Conservation (phyloP, 2,329 filamentous ascomycete species). For the Aspergillus pseudotamarii region DNA sequence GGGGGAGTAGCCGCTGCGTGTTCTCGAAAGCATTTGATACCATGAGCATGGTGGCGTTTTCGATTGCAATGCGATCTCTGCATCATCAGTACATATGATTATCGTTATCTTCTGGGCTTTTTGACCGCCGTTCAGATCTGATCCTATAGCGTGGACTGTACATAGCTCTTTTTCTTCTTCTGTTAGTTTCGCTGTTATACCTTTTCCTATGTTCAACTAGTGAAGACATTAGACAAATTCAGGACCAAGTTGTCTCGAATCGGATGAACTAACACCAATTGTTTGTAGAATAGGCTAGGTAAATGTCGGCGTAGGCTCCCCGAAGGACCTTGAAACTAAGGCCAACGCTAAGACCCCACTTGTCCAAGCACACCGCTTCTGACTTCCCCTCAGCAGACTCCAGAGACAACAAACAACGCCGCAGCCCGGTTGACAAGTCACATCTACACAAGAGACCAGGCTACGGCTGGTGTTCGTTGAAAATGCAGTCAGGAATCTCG, state of each 20-base stretch:
- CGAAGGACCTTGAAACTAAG: neutral
- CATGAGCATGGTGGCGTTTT: slow-evolving; percentile 33
- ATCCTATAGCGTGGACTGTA: slow-evolving; percentile 21
- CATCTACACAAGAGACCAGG: slow-evolving; percentile 9
- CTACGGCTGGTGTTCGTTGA: slow-evolving; percentile 17
- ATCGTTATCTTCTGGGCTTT: slow-evolving; percentile 9
- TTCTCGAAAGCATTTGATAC: slow-evolving; percentile 31
- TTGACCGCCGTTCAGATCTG: slow-evolving; percentile 11
- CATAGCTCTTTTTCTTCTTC: slow-evolving; percentile 19
- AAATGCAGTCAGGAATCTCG: slow-evolving; percentile 54
- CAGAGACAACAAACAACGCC: slow-evolving; percentile 21
- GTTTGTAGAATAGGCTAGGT: neutral
- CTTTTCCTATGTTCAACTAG: slow-evolving; percentile 14
- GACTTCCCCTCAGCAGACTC: slow-evolving; percentile 21
- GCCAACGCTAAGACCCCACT: slow-evolving; percentile 17
- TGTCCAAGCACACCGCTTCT: slow-evolving; percentile 28
- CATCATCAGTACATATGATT: slow-evolving; percentile 20
- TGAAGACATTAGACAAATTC: slow-evolving; percentile 3
- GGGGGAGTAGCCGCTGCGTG: slow-evolving; percentile 13
- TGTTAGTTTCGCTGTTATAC: slow-evolving; percentile 10
- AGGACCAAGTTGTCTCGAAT: neutral
- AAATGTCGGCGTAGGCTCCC: neutral
- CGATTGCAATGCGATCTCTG: slow-evolving; percentile 23
- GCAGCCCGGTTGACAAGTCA: slow-evolving; percentile 11
- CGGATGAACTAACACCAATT: neutral